A percentile compares a stretch with the other conserved stretches of the same genome.
Evolutionary conservation across 345 rosid species (phyloP).

Genomic region (Hibiscus mutabilis): DNA sequence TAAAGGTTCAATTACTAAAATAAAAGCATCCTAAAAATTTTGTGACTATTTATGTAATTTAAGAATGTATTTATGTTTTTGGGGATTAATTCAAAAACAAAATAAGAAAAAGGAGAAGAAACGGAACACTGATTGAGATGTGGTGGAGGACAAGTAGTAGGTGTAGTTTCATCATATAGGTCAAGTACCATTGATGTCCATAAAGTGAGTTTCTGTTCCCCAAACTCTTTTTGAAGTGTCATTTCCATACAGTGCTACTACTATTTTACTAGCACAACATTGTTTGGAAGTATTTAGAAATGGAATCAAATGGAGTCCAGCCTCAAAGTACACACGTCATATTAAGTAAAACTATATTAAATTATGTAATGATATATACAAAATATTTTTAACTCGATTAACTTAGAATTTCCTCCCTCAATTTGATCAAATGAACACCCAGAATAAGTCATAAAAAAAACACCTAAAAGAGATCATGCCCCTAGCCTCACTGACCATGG

Average conservation of each 20-base stretch:
- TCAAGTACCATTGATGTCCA: not conserved
- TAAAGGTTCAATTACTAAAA: too few species aligned
- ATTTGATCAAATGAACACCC: too few species aligned
- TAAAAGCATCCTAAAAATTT: too few species aligned
- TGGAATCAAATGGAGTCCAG: slow-evolving; percentile 1
- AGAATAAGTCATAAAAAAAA: too few species aligned
- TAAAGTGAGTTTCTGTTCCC: not conserved
- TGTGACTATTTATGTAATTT: too few species aligned
- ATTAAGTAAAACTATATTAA: too few species aligned
- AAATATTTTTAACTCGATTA: too few species aligned
- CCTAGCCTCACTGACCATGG: not conserved
- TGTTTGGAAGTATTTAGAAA: not conserved
- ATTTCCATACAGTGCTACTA: not conserved
- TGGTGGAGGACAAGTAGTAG: not conserved
- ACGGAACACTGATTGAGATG: not conserved
- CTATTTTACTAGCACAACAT: not conserved
- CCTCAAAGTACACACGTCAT: not conserved
- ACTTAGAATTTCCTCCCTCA: too few species aligned
- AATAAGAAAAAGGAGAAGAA: not conserved
- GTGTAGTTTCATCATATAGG: not conserved
- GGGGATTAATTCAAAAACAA: not conserved
- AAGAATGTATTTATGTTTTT: not conserved
- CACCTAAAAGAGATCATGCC: too few species aligned
- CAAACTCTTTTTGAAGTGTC: not conserved
- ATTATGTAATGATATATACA: too few species aligned